phyloP scores from a whole-genome alignment of 352 stramenopile species.

The Globisporangium solare region DNA sequence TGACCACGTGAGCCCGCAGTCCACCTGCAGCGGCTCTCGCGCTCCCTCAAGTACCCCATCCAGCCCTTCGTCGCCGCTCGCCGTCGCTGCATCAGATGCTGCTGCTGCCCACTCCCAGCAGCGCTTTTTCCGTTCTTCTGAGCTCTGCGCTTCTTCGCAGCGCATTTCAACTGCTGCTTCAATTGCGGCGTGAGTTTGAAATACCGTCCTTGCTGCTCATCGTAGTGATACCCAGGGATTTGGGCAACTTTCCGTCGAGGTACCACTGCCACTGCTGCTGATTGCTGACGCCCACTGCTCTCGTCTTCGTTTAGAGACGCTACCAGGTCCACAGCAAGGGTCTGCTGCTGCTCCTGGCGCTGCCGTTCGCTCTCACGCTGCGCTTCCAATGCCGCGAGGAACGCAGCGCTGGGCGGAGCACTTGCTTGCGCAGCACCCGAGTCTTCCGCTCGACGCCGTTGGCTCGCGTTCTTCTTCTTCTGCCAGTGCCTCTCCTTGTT shows the following conservation, averaged over 20 bases:
- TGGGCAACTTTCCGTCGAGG: conserved; percentile 7
- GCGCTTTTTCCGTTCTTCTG: background rate
- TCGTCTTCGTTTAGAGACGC: too few species aligned
- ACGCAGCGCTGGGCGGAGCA: conserved; percentile 26
- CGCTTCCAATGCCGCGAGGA: conserved; percentile 55
- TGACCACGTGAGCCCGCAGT: conserved; percentile 21
- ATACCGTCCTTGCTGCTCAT: conserved; percentile 42
- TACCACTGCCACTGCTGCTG: background rate
- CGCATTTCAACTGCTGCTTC: conserved; percentile 14
- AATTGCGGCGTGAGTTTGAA: conserved; percentile 35
- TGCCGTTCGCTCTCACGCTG: conserved; percentile 43
- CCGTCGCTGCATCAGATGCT: background rate
- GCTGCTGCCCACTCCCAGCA: background rate
- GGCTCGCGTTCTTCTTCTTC: background rate
- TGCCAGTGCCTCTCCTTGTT: background rate
- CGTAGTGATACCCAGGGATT: conserved; percentile 59
- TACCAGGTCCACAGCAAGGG: background rate
- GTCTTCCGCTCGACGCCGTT: background rate
- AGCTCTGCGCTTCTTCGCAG: conserved; percentile 7
- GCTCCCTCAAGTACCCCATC: conserved; percentile 23
- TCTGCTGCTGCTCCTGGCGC: background rate
- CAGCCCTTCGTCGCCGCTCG: conserved; percentile 9
- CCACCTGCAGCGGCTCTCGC: conserved; percentile 33
- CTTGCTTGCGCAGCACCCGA: background rate
- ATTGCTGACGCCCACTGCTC: background rate